A percentile compares a stretch with the other conserved stretches of the same genome.
Evolutionary conservation across 768 basidiomycete genomes (phyloP).

Genomic region (Lenzites betulinus): DNA sequence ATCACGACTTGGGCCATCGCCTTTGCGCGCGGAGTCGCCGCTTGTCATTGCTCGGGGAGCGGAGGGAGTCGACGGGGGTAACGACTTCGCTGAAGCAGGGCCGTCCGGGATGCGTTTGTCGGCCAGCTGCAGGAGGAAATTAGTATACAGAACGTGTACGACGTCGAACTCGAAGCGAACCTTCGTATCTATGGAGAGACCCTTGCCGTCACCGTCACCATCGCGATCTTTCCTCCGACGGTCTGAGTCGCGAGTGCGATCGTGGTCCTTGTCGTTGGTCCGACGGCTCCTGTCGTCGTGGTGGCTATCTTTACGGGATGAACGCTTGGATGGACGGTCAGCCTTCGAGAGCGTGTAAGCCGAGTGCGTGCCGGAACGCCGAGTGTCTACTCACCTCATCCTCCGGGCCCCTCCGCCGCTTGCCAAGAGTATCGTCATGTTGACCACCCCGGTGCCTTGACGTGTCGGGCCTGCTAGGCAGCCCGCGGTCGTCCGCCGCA

Average conservation of each 20-base stretch:
- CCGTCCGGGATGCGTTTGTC: constrained; percentile 62
- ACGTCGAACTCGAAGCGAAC: constrained; percentile 38
- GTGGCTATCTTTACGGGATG: constrained; percentile 75
- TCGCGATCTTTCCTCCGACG: constrained; percentile 69
- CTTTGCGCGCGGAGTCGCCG: constrained; percentile 41
- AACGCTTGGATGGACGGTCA: constrained; percentile 79
- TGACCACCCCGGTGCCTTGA: constrained; percentile 52
- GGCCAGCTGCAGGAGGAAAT: constrained; percentile 36
- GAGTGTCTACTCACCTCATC: constrained; percentile 62
- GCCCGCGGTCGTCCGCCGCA: constrained; percentile 52
- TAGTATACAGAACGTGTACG: neutral
- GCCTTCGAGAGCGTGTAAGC: constrained; percentile 42
- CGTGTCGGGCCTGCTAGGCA: constrained; percentile 61
- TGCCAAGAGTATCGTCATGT: constrained; percentile 70
- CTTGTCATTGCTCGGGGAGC: constrained; percentile 73
- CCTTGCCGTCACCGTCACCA: constrained; percentile 50
- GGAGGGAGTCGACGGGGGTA: constrained; percentile 64
- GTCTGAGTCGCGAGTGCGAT: constrained; percentile 67
- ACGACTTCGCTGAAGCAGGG: constrained; percentile 44
- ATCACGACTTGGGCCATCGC: constrained; percentile 38
- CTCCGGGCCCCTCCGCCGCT: constrained; percentile 66
- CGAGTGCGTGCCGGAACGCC: neutral
- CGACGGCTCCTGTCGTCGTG: constrained; percentile 75
- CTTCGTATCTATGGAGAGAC: constrained; percentile 56
- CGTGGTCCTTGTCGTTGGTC: constrained; percentile 69